Evolutionary conservation across 441 rosid genomes (phyloP).

Genomic region (Geranium incanum): DNA sequence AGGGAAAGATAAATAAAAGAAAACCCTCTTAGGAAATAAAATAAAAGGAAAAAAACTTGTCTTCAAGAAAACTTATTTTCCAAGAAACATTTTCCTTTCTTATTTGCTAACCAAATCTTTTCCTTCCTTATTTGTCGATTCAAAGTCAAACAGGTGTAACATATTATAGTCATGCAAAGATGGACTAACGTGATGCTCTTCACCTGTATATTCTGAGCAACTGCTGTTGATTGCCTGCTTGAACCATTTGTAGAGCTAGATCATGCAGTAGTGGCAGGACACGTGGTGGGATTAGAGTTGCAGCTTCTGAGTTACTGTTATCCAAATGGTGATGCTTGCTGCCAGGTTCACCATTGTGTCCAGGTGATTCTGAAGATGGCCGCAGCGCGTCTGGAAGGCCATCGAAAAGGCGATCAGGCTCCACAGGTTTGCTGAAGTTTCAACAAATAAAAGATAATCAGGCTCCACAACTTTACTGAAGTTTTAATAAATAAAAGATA

Average conservation of each 20-base stretch:
- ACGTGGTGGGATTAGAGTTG: background rate
- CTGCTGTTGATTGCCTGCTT: background rate
- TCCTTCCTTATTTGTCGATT: too few relatives aligned
- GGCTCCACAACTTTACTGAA: background rate
- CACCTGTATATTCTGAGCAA: background rate
- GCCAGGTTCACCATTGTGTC: too few relatives aligned
- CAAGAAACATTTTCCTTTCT: too few relatives aligned
- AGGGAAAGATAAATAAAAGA: too few relatives aligned
- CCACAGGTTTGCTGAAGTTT: background rate
- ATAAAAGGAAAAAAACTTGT: too few relatives aligned
- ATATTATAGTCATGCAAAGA: too few relatives aligned
- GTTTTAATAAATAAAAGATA: background rate
- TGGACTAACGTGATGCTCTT: too few relatives aligned
- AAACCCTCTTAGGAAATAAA: too few relatives aligned
- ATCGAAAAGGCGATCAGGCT: background rate
- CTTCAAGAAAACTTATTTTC: too few relatives aligned
- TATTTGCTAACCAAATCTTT: too few relatives aligned
- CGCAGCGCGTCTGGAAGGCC: background rate
- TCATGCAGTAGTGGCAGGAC: background rate
- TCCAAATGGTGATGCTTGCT: background rate
- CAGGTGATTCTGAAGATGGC: background rate
- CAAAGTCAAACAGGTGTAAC: too few relatives aligned
- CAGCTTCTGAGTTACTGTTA: background rate
- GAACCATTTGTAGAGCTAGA: background rate
- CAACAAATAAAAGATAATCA: background rate